Base-by-base conservation (phyloP, 257 asterid genomes). In the Fraxinus excelsior region DNA sequence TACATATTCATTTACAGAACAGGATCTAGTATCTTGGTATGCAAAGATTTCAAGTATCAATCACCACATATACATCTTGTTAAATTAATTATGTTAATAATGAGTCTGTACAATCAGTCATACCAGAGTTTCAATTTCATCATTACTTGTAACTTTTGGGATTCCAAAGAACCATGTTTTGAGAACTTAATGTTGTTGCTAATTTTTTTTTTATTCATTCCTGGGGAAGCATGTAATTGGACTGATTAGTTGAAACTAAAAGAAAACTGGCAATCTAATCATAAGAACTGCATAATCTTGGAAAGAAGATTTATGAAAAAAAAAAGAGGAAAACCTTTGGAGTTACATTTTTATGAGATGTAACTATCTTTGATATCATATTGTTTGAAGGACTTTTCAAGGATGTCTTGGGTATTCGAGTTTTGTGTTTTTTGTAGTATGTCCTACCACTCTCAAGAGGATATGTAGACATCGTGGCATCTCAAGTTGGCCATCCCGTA, bases 401-500 rank as follows among this genome's bases (percentile, higher is more conserved):
- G 71, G 16, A 26, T 11, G 2, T 7, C n/a, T 65, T 23, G 68
- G 11, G 12, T 66, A 40, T 35, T 11, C 9, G 0, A 26, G 32
- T 19, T 29, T 70, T 75, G 6, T 35, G 38, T 35, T 35, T 35
- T 76, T 44, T 77, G 76, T 11, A n/a, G n/a, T n/a, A n/a, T n/a
- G n/a, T n/a, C n/a, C n/a, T n/a, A 93, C 96, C 46, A 93, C 97
- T 31, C 88, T 93, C 56, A 93, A 91, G 81, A 85, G 94, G 86
- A 88, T 91, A 80, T 93, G 98, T 60, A 80, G 97, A 71, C 90
- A 88, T 60, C 87, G 89, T 38, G 96, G 97, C 56, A 93, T 93
- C 82, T 73, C 86, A 37, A 87, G 98, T 74, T 93, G 97, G 98
- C 96, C 98, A 75, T 93, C 94, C 58, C 91, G 97, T 53, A 91